Evolutionary conservation across 306 rosid genomes (phyloP), one percentile per base, ranked within the genome.

Genomic region (cucumber (Cucumis sativus)): DNA sequence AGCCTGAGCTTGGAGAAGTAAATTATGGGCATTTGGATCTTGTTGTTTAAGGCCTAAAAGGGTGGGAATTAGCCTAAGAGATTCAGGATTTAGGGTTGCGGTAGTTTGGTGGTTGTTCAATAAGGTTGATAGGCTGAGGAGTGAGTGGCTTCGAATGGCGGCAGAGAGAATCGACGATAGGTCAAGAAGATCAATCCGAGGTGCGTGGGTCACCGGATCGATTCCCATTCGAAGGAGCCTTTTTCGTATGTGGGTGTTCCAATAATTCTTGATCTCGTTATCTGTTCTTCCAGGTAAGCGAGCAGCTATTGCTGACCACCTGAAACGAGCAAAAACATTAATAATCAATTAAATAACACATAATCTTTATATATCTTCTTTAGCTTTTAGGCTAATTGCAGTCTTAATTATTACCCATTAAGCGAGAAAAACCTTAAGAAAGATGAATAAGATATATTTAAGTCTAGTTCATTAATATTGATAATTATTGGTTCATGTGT

Each of bases 261-360:
- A 94, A 54, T 92, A 90, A 49, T 94, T 94, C 86, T 94, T 94
- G 69, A 94, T 94, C 75, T 94, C 98, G 7, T 94, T 94, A 68
- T 94, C 98, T 0, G 98, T 94, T 85, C 98, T 84, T 77, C 98
- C 98, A 0, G 98, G 98, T 58, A 94, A 86, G 15, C 91, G 80
- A 25, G 96, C 91, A 0, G 98, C 97, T 79, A 94, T 94, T 1
- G 94, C 92, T 1, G 98, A 94, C 98, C 98, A 94, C 81, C 98
- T 94, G 41, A 12, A 5, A 70, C 5, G 33, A 28, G 14, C 14
- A 8, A 65, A 65, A 17, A 58, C 57, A 1, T 49, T 28, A 28
- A 41, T 41, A 41, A 41, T 6, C 45, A n/a, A n/a, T n/a, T n/a
- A n/a, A n/a, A n/a, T n/a, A n/a, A n/a, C n/a, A n/a, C n/a, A n/a